Conservation (phyloP, 2,329 filamentous ascomycete species). For the Trichophyton verrucosum region DNA sequence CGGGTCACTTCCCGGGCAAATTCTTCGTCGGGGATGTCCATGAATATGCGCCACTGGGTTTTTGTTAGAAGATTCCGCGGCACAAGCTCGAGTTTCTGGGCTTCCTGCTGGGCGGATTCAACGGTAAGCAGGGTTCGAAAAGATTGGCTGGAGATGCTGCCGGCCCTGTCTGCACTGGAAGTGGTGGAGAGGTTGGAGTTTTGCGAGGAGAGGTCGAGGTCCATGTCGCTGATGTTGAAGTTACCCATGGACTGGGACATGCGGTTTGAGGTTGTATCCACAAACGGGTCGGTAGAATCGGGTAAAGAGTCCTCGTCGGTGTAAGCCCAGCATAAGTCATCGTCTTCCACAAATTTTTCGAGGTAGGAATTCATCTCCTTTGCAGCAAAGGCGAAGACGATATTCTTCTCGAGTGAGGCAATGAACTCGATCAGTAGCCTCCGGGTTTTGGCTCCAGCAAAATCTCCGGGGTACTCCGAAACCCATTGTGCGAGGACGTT, state of each 20-base stretch:
- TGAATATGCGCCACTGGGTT: slow-evolving; percentile 76
- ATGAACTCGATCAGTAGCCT: slow-evolving; percentile 65
- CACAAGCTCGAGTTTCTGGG: slow-evolving; percentile 56
- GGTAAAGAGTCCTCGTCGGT: slow-evolving; percentile 47
- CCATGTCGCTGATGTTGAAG: slow-evolving; percentile 29
- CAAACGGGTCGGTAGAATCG: slow-evolving; percentile 31
- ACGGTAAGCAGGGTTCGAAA: slow-evolving; percentile 28
- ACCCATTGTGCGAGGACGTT: slow-evolving; percentile 83
- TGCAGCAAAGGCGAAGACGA: slow-evolving; percentile 72
- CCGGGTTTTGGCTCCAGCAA: slow-evolving; percentile 64
- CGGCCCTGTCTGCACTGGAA: slow-evolving; percentile 29
- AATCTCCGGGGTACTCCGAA: slow-evolving; percentile 79
- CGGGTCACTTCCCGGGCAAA: slow-evolving; percentile 85
- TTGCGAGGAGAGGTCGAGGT: slow-evolving; percentile 26
- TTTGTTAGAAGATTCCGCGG: slow-evolving; percentile 64
- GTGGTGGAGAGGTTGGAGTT: slow-evolving; percentile 30
- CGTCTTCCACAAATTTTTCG: slow-evolving; percentile 66
- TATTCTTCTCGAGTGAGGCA: slow-evolving; percentile 56
- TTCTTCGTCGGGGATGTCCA: slow-evolving; percentile 72
- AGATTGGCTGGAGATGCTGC: slow-evolving; percentile 31
- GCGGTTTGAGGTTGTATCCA: slow-evolving; percentile 27
- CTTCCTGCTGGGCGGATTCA: slow-evolving; percentile 71
- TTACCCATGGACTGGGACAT: slow-evolving; percentile 26
- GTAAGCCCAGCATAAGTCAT: slow-evolving; percentile 87
- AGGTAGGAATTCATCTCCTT: slow-evolving; percentile 74